These are phyloP conservation scores for Marchantia paleacea DNA, from an alignment of 225 moss, liverwort and hornwort genomes.

Conservation along the genomic window DNA sequence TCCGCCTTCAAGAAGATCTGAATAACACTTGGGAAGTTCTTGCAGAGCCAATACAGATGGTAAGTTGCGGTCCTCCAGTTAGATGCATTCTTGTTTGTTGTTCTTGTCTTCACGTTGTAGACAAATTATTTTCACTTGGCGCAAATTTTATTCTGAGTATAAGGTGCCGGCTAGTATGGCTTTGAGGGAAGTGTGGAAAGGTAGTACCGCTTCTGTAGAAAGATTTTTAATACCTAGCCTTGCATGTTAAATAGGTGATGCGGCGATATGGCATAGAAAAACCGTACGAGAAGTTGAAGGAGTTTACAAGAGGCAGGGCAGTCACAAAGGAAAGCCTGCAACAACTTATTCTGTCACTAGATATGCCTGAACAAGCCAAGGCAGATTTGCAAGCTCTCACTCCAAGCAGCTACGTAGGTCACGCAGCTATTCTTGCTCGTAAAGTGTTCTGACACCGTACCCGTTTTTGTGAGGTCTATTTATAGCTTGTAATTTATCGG, in stretches of 20 bases:
- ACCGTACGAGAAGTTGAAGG: slow-evolving; percentile 85
- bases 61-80: slow-evolving; percentile 30
- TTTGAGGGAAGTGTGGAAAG: neutral
- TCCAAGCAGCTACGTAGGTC: slow-evolving; percentile 70
- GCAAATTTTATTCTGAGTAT: neutral
- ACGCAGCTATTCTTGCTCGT: slow-evolving; percentile 58
- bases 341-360: slow-evolving; percentile 60
- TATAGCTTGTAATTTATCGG: neutral
- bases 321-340: slow-evolving; percentile 76
- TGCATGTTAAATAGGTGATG: slow-evolving; percentile 59
- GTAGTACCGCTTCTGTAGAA: neutral
- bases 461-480: neutral
- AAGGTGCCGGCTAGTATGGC: neutral
- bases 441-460: slow-evolving; percentile 23
- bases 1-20: slow-evolving; percentile 64
- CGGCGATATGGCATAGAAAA: slow-evolving; percentile 74
- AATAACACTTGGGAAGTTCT: slow-evolving; percentile 77
- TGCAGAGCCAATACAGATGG: slow-evolving; percentile 92
- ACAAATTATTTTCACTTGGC: neutral
- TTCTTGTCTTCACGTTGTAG: neutral
- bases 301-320: slow-evolving; percentile 71
- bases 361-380: slow-evolving; percentile 67
- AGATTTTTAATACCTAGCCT: neutral
- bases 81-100: neutral
- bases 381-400: slow-evolving; percentile 50